phyloP scores from a whole-genome alignment of 2,329 filamentous ascomycete genomes.

The Fusarium cicatricum region DNA sequence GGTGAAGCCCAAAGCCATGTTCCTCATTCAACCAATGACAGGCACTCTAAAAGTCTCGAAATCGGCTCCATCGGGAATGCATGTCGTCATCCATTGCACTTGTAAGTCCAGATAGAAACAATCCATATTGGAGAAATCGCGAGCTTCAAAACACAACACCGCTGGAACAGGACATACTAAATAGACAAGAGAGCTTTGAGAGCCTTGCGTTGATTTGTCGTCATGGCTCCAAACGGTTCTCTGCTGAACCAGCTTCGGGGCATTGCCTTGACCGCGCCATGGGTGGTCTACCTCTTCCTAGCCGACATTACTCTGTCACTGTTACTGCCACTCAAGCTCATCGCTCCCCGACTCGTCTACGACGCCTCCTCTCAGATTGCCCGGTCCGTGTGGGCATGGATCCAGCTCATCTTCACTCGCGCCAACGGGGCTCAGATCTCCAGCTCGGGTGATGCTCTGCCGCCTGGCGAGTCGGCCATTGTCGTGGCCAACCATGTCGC shows the following conservation, averaged over 20 bases:
- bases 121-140: neutral
- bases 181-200: neutral
- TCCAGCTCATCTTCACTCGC: slow-evolving; percentile 64
- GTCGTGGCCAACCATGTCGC: slow-evolving; percentile 67
- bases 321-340: slow-evolving; percentile 56
- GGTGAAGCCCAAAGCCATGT: neutral
- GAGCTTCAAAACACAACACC: neutral
- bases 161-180: neutral
- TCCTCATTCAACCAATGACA: neutral
- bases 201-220: neutral
- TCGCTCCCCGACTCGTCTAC: slow-evolving; percentile 61
- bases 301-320: slow-evolving; percentile 61
- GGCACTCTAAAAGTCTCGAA: neutral
- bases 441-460: slow-evolving; percentile 61
- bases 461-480: slow-evolving; percentile 64
- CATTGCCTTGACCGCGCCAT: slow-evolving; percentile 55
- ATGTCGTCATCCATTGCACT: slow-evolving; percentile 19
- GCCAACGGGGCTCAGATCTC: slow-evolving; percentile 62
- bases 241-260: slow-evolving; percentile 53
- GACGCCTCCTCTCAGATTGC: slow-evolving; percentile 63
- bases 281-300: slow-evolving; percentile 60
- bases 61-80: slow-evolving; percentile 10
- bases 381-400: slow-evolving; percentile 62
- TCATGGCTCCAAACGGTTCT: slow-evolving; percentile 25
- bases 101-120: neutral